A percentile compares a stretch with the other conserved stretches of the same genome.
These are phyloP conservation scores for Talaromyces piceae DNA, from an alignment of 2,329 filamentous ascomycete genomes.

Conservation along the genomic window DNA sequence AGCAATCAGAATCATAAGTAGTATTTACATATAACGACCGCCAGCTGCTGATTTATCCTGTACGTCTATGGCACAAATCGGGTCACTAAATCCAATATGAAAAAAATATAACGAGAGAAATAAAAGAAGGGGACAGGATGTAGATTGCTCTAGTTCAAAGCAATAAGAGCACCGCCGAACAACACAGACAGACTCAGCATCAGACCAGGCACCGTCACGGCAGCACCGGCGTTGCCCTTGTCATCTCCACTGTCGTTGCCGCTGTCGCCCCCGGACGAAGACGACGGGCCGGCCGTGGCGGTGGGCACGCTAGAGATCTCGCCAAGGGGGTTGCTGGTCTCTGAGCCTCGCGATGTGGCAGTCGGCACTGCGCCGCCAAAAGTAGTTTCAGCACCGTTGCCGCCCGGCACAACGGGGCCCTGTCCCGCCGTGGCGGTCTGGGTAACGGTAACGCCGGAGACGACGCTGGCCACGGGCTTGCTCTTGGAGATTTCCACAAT, in stretches of 20 bases:
- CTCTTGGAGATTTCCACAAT: slow-evolving; percentile 10
- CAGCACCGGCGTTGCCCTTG: not conserved
- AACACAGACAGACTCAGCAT: not conserved
- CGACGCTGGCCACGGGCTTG: slow-evolving; percentile 5
- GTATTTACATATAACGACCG: too few species aligned
- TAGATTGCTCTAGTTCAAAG: not conserved
- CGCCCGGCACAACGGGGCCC: slow-evolving; percentile 7
- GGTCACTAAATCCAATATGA: not conserved
- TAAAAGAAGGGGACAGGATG: not conserved
- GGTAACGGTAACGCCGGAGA: slow-evolving; percentile 17
- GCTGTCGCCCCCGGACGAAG: not conserved
- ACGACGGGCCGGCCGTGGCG: not conserved
- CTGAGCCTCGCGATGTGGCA: not conserved
- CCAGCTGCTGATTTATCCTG: too few species aligned
- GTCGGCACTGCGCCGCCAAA: not conserved
- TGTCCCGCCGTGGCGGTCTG: slow-evolving; percentile 17
- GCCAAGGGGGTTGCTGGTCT: not conserved
- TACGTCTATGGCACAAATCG: not conserved
- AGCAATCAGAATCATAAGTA: too few species aligned
- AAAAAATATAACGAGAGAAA: not conserved
- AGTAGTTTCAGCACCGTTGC: not conserved
- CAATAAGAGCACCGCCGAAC: not conserved
- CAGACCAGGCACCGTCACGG: not conserved
- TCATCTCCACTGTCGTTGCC: too few species aligned
- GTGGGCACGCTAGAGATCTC: not conserved